phyloP scores from a whole-genome alignment of 2,329 filamentous ascomycete genomes.

The Phyllosticta paracitricarpa region DNA sequence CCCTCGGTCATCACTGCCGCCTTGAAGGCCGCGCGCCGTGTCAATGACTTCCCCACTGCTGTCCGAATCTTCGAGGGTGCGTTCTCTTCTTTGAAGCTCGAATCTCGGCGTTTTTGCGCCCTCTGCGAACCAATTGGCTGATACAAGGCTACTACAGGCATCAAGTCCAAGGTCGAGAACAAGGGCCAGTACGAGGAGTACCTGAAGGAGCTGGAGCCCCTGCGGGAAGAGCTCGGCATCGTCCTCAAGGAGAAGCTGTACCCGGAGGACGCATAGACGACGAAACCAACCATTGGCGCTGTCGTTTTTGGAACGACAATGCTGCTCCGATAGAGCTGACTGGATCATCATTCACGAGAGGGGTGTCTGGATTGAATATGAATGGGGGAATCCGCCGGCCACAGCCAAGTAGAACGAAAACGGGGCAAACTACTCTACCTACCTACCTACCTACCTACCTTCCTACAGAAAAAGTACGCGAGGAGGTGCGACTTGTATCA shows the following conservation, averaged over 20 bases:
- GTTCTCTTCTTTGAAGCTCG: constrained; percentile 18
- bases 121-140: not conserved
- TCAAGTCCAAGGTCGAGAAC: constrained; percentile 99
- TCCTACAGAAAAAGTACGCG: not conserved
- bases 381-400: too few species aligned
- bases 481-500: constrained; percentile 8
- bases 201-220: constrained; percentile 80
- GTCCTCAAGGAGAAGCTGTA: constrained; percentile 87
- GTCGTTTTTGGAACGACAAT: not conserved
- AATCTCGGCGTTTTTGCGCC: not conserved
- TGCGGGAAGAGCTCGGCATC: constrained; percentile 90
- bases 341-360: too few species aligned
- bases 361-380: too few species aligned
- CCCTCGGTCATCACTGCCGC: constrained; percentile 84
- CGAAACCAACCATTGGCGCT: not conserved
- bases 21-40: constrained; percentile 83
- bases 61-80: constrained; percentile 97
- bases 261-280: constrained; percentile 40
- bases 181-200: constrained; percentile 95
- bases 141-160: constrained; percentile 46
- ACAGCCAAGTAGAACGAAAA: not conserved
- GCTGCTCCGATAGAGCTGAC: too few species aligned
- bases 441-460: not conserved
- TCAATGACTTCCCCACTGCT: constrained; percentile 97
- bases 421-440: not conserved